phyloP scores from a whole-genome alignment of 202 grass and related monocot genomes.

The Carex arenaria region DNA sequence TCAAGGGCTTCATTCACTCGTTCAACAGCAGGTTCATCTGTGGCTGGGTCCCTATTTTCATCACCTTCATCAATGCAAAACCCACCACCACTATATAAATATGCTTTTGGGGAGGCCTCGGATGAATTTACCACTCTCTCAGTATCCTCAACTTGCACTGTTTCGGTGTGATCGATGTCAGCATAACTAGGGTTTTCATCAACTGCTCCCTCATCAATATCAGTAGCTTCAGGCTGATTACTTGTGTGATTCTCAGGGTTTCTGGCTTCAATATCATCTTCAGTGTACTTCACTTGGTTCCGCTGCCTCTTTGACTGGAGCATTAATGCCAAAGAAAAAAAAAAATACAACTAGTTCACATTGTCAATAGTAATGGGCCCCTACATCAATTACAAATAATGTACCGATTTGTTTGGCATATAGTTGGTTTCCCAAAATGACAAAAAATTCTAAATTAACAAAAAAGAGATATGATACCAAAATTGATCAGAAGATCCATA shows the following conservation, averaged over 20 bases:
- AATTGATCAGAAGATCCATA: background rate
- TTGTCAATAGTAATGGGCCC: background rate
- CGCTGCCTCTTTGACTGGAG: constrained; percentile 61
- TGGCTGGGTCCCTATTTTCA: constrained; percentile 16
- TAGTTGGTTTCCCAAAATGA: background rate
- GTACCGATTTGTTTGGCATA: background rate
- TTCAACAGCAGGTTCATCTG: constrained; percentile 22
- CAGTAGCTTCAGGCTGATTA: constrained; percentile 26
- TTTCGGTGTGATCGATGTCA: background rate
- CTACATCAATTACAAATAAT: background rate
- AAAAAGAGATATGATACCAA: background rate
- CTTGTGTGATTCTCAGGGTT: constrained; percentile 17
- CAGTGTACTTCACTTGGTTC: constrained; percentile 66
- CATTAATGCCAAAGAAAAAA: constrained; percentile 17
- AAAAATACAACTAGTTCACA: constrained; percentile 6
- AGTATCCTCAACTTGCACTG: constrained; percentile 16
- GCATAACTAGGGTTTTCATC: constrained; percentile 16
- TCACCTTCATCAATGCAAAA: constrained; percentile 54
- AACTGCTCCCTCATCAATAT: constrained; percentile 12
- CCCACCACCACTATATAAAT: constrained; percentile 64
- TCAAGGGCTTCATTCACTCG: background rate
- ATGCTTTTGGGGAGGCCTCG: constrained; percentile 33
- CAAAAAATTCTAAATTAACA: background rate
- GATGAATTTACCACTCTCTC: constrained; percentile 16
- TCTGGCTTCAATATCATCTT: constrained; percentile 54